phyloP scores from a whole-genome alignment of 73 alveolate species.

The Paramecium bursaria region DNA sequence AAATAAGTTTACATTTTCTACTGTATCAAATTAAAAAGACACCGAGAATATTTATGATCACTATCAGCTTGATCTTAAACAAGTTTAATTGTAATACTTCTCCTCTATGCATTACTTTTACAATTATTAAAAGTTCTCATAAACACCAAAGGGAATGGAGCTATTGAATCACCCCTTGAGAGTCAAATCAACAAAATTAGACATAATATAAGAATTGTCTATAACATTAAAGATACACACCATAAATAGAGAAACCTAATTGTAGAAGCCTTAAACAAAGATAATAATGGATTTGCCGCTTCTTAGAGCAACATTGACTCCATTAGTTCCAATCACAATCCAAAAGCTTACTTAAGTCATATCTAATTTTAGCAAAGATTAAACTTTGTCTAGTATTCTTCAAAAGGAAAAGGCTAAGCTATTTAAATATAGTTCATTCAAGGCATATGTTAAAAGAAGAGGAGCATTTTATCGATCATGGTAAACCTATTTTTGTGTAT shows the following conservation, averaged over 20 bases:
- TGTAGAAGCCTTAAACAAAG: slow-evolving; percentile 16
- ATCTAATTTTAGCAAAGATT: slow-evolving; percentile 5
- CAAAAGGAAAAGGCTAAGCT: slow-evolving; percentile 40
- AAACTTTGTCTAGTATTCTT: slow-evolving; percentile 27
- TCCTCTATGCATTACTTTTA: slow-evolving; percentile 46
- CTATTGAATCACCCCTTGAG: slow-evolving; percentile 9
- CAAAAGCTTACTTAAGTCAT: slow-evolving; percentile 7
- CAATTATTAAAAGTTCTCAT: slow-evolving; percentile 26
- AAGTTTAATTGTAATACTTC: slow-evolving; percentile 36
- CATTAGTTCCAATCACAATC: slow-evolving; percentile 26
- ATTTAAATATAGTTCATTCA: slow-evolving; percentile 32
- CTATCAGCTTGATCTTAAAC: slow-evolving; percentile 4
- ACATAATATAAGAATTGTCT: slow-evolving; percentile 18
- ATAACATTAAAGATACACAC: slow-evolving; percentile 9
- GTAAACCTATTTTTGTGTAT: slow-evolving; percentile 34
- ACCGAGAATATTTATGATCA: neutral
- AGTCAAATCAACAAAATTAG: slow-evolving; percentile 25
- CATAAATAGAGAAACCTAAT: neutral
- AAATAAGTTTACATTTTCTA: neutral
- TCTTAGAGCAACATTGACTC: neutral
- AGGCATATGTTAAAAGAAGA: slow-evolving; percentile 18
- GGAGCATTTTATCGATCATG: slow-evolving; percentile 36
- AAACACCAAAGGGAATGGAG: slow-evolving; percentile 19
- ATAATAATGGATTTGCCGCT: slow-evolving; percentile 27
- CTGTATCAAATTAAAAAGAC: too few relatives aligned